phyloP scores from a whole-genome alignment of 768 basidiomycete species.

The Amyloporia xantha region DNA sequence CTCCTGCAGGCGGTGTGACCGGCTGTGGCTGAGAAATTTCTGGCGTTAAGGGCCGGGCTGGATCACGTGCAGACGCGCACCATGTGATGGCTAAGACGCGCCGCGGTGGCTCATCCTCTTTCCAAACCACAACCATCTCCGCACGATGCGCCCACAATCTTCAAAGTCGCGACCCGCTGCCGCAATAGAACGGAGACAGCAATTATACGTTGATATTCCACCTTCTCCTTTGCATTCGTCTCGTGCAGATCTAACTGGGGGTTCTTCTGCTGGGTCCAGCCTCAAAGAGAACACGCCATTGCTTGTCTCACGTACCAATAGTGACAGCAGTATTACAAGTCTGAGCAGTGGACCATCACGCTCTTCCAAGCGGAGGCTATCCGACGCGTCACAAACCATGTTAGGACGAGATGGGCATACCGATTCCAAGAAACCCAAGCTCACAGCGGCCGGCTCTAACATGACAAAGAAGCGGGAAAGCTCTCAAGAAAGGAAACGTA shows the following conservation, averaged over 20 bases:
- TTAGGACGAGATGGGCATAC: neutral
- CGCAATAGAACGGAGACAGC: constrained; percentile 3
- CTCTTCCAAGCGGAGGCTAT: constrained; percentile 44
- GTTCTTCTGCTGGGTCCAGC: constrained; percentile 10
- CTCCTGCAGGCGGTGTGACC: neutral
- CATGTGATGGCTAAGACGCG: constrained; percentile 15
- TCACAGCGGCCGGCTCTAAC: constrained; percentile 10
- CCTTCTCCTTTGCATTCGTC: constrained; percentile 34
- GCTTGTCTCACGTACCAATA: constrained; percentile 24
- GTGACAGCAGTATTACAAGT: constrained; percentile 13
- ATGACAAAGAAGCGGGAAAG: neutral
- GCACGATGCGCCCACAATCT: neutral
- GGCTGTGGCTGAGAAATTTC: constrained; percentile 1
- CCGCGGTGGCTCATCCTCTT: constrained; percentile 18
- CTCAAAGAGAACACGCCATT: constrained; percentile 21
- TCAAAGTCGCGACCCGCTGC: neutral
- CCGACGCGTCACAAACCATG: constrained; percentile 23
- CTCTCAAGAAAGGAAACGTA: neutral
- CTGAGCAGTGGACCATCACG: constrained; percentile 21
- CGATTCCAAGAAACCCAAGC: constrained; percentile 23
- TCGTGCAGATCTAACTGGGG: neutral
- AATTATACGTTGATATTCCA: constrained; percentile 56
- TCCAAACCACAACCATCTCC: constrained; percentile 15
- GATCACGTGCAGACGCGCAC: constrained; percentile 16
- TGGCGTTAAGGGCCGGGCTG: constrained; percentile 8